phyloP scores from a whole-genome alignment of 495 filamentous ascomycete genomes.

The Penicillium lagena region DNA sequence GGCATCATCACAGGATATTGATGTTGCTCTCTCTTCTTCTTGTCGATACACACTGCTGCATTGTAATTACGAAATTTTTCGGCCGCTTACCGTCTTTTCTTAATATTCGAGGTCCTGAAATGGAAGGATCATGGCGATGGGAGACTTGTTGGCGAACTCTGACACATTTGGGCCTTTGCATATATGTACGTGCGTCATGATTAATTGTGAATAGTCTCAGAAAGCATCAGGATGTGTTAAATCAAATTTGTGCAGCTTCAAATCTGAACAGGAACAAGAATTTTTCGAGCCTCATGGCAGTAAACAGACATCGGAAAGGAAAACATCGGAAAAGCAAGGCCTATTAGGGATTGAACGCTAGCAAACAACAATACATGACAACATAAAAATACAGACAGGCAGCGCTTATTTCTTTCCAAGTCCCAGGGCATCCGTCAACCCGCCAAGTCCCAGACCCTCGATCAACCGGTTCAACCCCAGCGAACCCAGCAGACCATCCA shows the following conservation, averaged over 20 bases:
- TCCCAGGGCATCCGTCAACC: slow-evolving; percentile 48
- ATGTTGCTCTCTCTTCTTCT: background rate
- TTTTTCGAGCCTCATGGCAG: too few species aligned
- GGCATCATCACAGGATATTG: background rate
- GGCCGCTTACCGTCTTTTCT: too few species aligned
- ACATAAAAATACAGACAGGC: background rate
- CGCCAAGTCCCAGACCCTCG: slow-evolving; percentile 63
- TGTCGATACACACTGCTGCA: too few species aligned
- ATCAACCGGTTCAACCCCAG: slow-evolving; percentile 76
- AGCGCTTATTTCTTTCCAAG: slow-evolving; percentile 28
- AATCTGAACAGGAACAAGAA: too few species aligned
- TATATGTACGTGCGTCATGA: slow-evolving; percentile 5
- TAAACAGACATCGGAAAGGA: too few species aligned
- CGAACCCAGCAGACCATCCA: slow-evolving; percentile 73
- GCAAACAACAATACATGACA: background rate
- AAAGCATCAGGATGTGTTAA: background rate
- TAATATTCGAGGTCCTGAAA: too few species aligned
- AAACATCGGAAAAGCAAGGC: too few species aligned
- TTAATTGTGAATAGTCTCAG: slow-evolving; percentile 7
- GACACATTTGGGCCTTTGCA: background rate
- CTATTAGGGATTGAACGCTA: background rate
- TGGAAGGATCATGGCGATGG: too few species aligned
- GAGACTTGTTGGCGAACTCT: too few species aligned
- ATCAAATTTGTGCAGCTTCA: background rate
- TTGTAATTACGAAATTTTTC: too few species aligned